Conservation (phyloP, 2,329 filamentous ascomycete species). For the Colletotrichum orchidophilum region DNA sequence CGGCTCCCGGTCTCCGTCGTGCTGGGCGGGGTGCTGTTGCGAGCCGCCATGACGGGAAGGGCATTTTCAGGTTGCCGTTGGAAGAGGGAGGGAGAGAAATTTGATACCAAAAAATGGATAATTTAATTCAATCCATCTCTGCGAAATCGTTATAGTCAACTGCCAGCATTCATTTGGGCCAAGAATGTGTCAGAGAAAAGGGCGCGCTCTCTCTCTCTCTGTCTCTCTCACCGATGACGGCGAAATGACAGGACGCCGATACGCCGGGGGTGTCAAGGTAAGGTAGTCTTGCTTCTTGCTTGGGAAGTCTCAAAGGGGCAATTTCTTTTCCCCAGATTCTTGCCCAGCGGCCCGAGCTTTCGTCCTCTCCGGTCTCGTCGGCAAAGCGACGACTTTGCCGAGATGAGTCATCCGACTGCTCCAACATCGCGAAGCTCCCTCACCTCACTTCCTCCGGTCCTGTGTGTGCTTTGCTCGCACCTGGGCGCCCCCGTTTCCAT, state of each 20-base stretch:
- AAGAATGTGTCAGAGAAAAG: constrained; percentile 16
- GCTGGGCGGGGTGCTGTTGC: constrained; percentile 27
- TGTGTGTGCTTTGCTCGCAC: too few species aligned
- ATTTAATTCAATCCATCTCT: background rate
- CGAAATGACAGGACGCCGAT: constrained; percentile 33
- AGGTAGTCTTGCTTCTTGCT: background rate
- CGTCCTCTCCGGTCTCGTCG: constrained; percentile 30
- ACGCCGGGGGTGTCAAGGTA: background rate
- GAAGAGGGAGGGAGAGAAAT: too few species aligned
- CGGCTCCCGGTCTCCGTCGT: constrained; percentile 7
- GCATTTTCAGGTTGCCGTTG: constrained; percentile 16
- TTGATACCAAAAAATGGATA: background rate
- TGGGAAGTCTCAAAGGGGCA: constrained; percentile 1
- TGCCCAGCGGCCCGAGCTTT: constrained; percentile 21
- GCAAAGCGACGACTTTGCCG: constrained; percentile 26
- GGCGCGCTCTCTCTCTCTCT: too few species aligned
- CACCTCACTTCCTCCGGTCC: too few species aligned
- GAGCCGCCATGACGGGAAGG: constrained; percentile 14
- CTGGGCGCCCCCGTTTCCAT: too few species aligned
- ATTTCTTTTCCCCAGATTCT: constrained; percentile 4
- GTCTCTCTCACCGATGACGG: constrained; percentile 24
- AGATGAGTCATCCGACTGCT: constrained; percentile 26
- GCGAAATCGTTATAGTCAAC: background rate
- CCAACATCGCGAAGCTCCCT: too few species aligned
- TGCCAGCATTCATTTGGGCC: background rate